Evolutionary conservation across 2,329 filamentous ascomycete species (phyloP), one percentile per base, ranked within the genome.

Genomic region (Alternaria consortialis): DNA sequence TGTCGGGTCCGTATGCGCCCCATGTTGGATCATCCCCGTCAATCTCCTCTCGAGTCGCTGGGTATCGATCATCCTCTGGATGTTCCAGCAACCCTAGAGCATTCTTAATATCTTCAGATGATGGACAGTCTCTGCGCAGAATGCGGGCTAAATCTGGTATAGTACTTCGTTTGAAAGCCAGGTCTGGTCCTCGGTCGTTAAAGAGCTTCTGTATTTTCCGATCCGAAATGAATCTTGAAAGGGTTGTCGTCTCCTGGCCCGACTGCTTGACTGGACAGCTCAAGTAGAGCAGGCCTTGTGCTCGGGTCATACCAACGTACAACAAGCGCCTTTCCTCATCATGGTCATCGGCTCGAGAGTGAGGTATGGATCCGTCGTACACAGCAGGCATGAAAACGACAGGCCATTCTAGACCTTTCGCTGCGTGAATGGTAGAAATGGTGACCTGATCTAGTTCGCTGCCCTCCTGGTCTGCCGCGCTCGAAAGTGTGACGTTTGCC

Each of bases 271-370:
- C 77, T 0, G 94, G 92, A 66, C 88, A 92, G 76, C 93, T 97
- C 56, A 98, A 83, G 70, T 97, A 97, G 1, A 99, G 81, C 31
- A 98, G 80, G 1, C 88, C 90, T 75, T 98, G 90, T 7, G 95
- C 94, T 75, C 94, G 85, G 3, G 94, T 99, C 94, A 99, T 98
- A 29, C 94, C 94, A 13, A 99, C 95, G 72, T 98, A 99, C 0
- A 99, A 83, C 46, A 99, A 80, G 29, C 94, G 86, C 60, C 95
- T 85, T 77, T 99, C 94, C 78, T 99, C 94, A 58, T 94, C 90
- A 3, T 85, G 84, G 74, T 98, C 92, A 46, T 97, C 94, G 1
- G 93, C 87, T 68, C 94, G 86, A 2, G 90, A 90, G 76, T 98
- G 94, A 5, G 94, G 94, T 60, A 98, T 96, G 2, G 91, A 94